These are phyloP conservation scores for Lasiosphaeria miniovina DNA, from an alignment of 495 filamentous ascomycete species.

Conservation along the genomic window DNA sequence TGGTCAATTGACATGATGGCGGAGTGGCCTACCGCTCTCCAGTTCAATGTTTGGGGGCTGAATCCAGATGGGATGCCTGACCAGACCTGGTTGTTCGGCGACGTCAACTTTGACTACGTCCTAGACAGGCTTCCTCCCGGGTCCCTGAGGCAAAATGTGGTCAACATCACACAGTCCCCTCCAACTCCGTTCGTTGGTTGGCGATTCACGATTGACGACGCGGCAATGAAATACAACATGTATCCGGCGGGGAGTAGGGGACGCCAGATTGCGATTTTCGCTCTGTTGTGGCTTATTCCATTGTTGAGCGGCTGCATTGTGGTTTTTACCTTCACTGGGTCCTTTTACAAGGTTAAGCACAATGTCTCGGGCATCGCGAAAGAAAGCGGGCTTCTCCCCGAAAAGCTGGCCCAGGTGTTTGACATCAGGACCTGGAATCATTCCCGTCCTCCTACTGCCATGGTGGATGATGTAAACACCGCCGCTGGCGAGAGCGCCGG, in stretches of 20 bases:
- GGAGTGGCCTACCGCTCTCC: slow-evolving; percentile 60
- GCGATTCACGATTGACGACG: slow-evolving; percentile 53
- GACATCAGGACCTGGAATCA: slow-evolving; percentile 48
- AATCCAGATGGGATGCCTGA: slow-evolving; percentile 61
- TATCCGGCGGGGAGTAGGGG: slow-evolving; percentile 47
- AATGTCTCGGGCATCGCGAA: slow-evolving; percentile 60
- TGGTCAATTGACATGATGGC: slow-evolving; percentile 60
- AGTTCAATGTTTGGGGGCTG: slow-evolving; percentile 65
- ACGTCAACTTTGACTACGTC: slow-evolving; percentile 55
- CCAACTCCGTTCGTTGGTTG: slow-evolving; percentile 52
- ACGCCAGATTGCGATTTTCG: slow-evolving; percentile 55
- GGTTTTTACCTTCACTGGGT: slow-evolving; percentile 59
- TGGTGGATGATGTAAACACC: background rate
- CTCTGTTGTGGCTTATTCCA: slow-evolving; percentile 56
- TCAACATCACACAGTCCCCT: slow-evolving; percentile 60
- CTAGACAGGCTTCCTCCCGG: slow-evolving; percentile 59
- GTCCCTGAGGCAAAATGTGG: slow-evolving; percentile 44
- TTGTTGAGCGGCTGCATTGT: slow-evolving; percentile 47
- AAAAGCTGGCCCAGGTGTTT: slow-evolving; percentile 23
- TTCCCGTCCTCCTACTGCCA: slow-evolving; percentile 2
- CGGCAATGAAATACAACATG: slow-evolving; percentile 47
- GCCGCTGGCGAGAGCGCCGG: background rate
- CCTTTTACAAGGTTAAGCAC: slow-evolving; percentile 70
- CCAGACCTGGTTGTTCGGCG: slow-evolving; percentile 56
- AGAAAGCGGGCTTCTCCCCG: slow-evolving; percentile 26